These are phyloP conservation scores for Monilinia aucupariae DNA, from an alignment of 2,329 filamentous ascomycete genomes.

Conservation along the genomic window DNA sequence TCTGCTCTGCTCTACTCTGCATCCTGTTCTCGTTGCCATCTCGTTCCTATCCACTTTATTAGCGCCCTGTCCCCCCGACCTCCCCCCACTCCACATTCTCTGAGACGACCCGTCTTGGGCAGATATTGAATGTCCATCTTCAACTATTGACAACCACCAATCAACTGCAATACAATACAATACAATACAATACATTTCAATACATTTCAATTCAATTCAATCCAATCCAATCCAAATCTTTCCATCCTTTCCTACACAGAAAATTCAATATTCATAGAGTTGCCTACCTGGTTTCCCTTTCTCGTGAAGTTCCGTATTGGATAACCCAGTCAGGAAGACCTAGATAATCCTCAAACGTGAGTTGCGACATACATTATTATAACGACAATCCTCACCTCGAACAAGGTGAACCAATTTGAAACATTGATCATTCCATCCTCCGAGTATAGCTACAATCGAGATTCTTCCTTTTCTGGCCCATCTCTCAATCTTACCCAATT, in stretches of 20 bases:
- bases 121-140: neutral
- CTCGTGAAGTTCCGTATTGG: neutral
- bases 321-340: neutral
- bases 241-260: neutral
- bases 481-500: neutral
- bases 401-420: conserved; percentile 5
- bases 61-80: neutral
- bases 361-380: neutral
- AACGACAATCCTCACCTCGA: conserved; percentile 3
- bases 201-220: neutral
- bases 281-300: neutral
- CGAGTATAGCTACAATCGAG: neutral
- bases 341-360: conserved; percentile 8
- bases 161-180: neutral
- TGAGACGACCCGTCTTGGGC: conserved; percentile 6
- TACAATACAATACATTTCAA: neutral
- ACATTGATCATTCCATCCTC: conserved; percentile 7
- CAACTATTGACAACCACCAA: neutral
- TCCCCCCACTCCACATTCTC: conserved; percentile 16
- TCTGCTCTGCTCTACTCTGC: too few relatives aligned
- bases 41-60: neutral
- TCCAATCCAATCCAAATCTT: neutral
- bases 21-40: too few relatives aligned
- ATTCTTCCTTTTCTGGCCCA: neutral
- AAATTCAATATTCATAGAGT: neutral